Percentiles rank a stretch among this genome's conserved stretches.
Evolutionary conservation across 768 basidiomycete genomes (phyloP).

Genomic region (Atractiella rhizophila): DNA sequence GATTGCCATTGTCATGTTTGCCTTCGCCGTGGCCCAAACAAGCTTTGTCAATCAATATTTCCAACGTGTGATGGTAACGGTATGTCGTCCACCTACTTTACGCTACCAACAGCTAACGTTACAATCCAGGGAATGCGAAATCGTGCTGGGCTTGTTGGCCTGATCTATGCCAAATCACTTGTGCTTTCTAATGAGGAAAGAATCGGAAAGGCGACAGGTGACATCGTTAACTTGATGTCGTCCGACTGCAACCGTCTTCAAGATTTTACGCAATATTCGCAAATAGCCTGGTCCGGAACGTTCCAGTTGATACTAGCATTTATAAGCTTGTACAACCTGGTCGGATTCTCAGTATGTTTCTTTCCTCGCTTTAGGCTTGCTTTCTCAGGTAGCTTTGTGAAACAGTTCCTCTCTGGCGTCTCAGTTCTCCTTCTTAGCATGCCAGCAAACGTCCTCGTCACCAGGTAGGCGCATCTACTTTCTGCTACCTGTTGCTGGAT

Average conservation of each 20-base stretch:
- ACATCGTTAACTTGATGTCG: constrained; percentile 83
- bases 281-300: constrained; percentile 64
- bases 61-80: constrained; percentile 20
- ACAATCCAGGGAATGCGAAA: constrained; percentile 98
- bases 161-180: constrained; percentile 64
- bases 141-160: constrained; percentile 51
- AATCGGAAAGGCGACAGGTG: constrained; percentile 47
- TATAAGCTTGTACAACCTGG: constrained; percentile 59
- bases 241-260: constrained; percentile 16
- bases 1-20: constrained; percentile 59
- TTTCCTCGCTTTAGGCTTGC: neutral
- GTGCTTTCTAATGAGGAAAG: constrained; percentile 66
- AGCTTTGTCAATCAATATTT: constrained; percentile 23
- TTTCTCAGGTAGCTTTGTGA: neutral
- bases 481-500: no score
- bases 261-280: constrained; percentile 26
- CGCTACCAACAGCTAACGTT: constrained; percentile 33
- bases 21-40: constrained; percentile 51
- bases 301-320: constrained; percentile 78
- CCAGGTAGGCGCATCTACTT: constrained; percentile 17
- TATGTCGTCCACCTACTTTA: neutral
- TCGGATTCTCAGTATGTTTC: constrained; percentile 28
- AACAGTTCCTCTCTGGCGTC: constrained; percentile 7
- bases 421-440: constrained; percentile 17
- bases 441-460: constrained; percentile 27